Evolutionary conservation across 1,139 yeast genomes (phyloP), one percentile per base, ranked within the genome.

Genomic region (Blastobotrys capitulatus): DNA sequence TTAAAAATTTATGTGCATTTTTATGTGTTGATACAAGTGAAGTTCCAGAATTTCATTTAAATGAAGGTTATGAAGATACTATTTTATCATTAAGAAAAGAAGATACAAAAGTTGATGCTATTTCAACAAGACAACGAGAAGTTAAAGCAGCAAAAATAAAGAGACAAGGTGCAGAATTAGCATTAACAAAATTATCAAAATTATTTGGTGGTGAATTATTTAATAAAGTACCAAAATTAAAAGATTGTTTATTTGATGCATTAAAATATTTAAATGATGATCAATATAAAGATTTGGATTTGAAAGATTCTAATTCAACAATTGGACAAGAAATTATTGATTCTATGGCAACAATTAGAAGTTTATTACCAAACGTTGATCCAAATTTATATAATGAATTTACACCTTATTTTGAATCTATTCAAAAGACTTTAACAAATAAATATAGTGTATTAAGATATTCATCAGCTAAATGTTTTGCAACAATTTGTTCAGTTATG

Each of bases 1-100:
- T 87, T 47, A 90, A 88, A 63, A 94, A 94, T 61, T 71, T 94
- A 49, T 87, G 97, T 69, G 96, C 95, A 1, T 92, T 92, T 63
- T 66, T 92, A 44, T 92, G 98, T 71, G 97, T 90, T 38, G 98
- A 92, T 65, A 88, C 96, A 0, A 79, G 94, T 6, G 97, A 90
- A 65, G 97, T 92, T 34, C 98, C 98, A 2, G 97, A 89, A 61
- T 92, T 87, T 62, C 76, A 76, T 31, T 84, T 86, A 44, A 86
- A 87, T 62, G 77, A 78, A 44, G 70, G 70, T 12, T 74, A 76
- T 51, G 75, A 70, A 31, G 82, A 79, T 48, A 73, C 72, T 18
- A 83, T 92, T 36, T 70, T 90, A 49, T 87, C 96, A 1, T 74
- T 90, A 59, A 75, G 81, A 50, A 86, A 87, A 59, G 97, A 89